phyloP scores from a whole-genome alignment of 208 protist species.

The Leishmania tropica region DNA sequence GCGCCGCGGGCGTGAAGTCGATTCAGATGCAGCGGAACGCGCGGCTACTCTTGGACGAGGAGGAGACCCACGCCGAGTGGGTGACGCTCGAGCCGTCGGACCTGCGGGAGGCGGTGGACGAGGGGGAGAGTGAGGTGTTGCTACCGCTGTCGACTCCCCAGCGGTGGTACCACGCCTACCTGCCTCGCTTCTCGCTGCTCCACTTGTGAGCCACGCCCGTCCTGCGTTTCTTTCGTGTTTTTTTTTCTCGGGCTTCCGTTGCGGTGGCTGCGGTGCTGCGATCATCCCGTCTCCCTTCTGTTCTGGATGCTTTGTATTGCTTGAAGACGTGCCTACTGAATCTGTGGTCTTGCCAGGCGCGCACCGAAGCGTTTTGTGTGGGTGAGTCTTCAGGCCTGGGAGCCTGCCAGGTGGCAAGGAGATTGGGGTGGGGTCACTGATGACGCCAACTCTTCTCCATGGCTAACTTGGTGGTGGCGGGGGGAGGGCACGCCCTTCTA shows the following conservation, averaged over 20 bases:
- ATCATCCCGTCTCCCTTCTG: not conserved
- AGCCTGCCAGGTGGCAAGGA: not conserved
- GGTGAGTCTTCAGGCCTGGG: not conserved
- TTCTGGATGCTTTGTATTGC: not conserved
- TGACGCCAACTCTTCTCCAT: not conserved
- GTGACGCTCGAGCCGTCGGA: conserved; percentile 44
- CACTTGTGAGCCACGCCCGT: not conserved
- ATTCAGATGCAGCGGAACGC: conserved; percentile 37
- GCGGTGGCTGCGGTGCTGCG: not conserved
- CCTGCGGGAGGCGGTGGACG: conserved; percentile 5
- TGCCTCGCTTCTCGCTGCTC: conserved; percentile 16
- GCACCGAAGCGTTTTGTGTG: not conserved
- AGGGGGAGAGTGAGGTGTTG: conserved; percentile 20
- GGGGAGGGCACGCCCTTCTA: not conserved
- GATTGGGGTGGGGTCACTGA: not conserved
- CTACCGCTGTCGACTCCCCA: conserved; percentile 17
- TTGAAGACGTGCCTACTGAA: not conserved
- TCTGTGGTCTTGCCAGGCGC: not conserved
- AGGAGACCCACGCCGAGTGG: conserved; percentile 54
- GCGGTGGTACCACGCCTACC: conserved; percentile 33
- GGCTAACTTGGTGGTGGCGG: not conserved
- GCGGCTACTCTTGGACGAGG: conserved; percentile 28
- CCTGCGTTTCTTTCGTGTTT: not conserved
- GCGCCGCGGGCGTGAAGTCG: conserved; percentile 27
- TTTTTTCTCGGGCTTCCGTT: not conserved